Percentiles rank a stretch among this genome's conserved stretches.
phyloP scores from a whole-genome alignment of 106 monocot species.

The Ottelia alismoides region DNA sequence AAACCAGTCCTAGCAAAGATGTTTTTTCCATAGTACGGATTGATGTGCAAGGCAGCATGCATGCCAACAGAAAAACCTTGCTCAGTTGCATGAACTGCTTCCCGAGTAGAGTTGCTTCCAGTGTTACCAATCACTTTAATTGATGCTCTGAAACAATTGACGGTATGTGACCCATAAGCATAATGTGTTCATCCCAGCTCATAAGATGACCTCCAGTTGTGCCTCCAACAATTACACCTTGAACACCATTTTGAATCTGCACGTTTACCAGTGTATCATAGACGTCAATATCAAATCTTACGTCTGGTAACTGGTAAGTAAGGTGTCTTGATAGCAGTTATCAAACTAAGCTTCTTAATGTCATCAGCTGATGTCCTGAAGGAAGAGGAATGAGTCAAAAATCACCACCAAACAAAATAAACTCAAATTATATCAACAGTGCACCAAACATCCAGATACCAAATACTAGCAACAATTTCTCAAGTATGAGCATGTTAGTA shows the following conservation, averaged over 20 bases:
- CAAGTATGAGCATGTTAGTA: not conserved
- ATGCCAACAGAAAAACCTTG: constrained; percentile 95
- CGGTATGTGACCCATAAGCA: constrained; percentile 88
- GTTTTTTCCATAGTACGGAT: constrained; percentile 96
- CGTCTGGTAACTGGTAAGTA: constrained; percentile 90
- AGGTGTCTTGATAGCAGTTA: constrained; percentile 91
- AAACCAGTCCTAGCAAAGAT: constrained; percentile 52
- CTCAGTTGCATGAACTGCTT: constrained; percentile 81
- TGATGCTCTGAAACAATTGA: constrained; percentile 77
- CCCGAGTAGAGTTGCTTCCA: constrained; percentile 88
- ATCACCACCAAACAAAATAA: constrained; percentile 7
- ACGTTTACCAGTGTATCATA: constrained; percentile 66
- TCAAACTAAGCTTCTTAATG: constrained; percentile 64
- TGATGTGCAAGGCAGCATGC: constrained; percentile 89
- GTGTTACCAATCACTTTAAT: constrained; percentile 92
- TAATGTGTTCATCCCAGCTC: constrained; percentile 98
- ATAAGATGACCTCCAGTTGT: constrained; percentile 95
- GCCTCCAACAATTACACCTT: constrained; percentile 91
- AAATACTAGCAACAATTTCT: not conserved
- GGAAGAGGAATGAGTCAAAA: too few species aligned
- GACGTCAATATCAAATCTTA: constrained; percentile 84
- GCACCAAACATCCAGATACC: not conserved
- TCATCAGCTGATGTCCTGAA: constrained; percentile 73
- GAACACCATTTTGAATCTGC: constrained; percentile 64
- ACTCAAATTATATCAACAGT: not conserved